Conservation (phyloP, 2,329 filamentous ascomycete species). For the Aureobasidium melanogenum region DNA sequence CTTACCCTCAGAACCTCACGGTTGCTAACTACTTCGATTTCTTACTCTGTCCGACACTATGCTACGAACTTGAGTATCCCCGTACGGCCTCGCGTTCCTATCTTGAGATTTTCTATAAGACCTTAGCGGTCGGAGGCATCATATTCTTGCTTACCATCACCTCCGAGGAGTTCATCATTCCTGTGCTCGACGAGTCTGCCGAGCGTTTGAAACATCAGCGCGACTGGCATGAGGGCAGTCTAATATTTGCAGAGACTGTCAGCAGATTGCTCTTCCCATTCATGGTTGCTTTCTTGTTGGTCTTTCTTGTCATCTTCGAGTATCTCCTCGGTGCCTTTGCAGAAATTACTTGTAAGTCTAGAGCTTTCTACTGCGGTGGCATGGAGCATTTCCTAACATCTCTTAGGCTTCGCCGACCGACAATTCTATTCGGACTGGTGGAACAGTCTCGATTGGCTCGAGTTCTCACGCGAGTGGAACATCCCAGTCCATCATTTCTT, state of each 20-base stretch:
- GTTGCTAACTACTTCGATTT: conserved; percentile 77
- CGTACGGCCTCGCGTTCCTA: conserved; percentile 67
- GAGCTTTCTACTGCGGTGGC: not conserved
- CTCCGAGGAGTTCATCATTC: conserved; percentile 91
- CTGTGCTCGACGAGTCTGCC: conserved; percentile 71
- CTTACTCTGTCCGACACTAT: conserved; percentile 85
- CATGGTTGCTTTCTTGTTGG: conserved; percentile 88
- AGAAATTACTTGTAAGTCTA: conserved; percentile 61
- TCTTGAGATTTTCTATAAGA: conserved; percentile 74
- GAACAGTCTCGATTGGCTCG: conserved; percentile 78
- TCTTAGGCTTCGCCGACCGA: conserved; percentile 68
- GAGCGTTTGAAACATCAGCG: conserved; percentile 39
- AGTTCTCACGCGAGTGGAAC: conserved; percentile 90
- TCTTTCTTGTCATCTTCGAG: conserved; percentile 97
- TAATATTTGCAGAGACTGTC: conserved; percentile 83
- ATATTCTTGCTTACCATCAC: conserved; percentile 89
- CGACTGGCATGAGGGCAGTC: conserved; percentile 54
- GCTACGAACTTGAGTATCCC: conserved; percentile 96
- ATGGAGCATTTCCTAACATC: conserved; percentile 7
- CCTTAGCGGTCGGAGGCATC: conserved; percentile 84
- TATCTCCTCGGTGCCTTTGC: conserved; percentile 91
- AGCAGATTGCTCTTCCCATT: conserved; percentile 91
- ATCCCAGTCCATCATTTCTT: conserved; percentile 96
- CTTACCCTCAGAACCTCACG: conserved; percentile 84
- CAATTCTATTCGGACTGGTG: conserved; percentile 81